Evolutionary conservation across 352 stramenopile species (phyloP).

Genomic region (Phytophthora lateralis): DNA sequence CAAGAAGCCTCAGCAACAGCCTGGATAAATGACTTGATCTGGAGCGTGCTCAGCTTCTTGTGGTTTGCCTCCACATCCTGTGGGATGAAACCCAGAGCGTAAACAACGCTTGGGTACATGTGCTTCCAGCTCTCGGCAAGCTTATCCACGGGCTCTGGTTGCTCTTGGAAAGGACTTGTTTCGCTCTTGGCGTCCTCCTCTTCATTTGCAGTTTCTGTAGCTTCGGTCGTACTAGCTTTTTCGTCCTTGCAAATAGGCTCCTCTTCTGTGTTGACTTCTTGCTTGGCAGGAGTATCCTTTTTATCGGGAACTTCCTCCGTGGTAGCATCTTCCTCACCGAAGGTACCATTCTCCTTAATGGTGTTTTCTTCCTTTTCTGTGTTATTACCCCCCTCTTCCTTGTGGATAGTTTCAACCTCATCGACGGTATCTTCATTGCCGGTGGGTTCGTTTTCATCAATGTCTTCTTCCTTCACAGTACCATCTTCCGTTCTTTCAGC

Average conservation of each 20-base stretch:
- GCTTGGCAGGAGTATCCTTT: neutral
- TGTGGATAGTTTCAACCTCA: conserved; percentile 17
- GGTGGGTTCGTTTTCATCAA: conserved; percentile 8
- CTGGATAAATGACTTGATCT: conserved; percentile 89
- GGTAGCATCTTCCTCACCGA: neutral
- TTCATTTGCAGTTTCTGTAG: conserved; percentile 2
- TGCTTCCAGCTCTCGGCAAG: conserved; percentile 46
- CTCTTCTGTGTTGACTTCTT: conserved; percentile 11
- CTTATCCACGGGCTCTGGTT: conserved; percentile 15
- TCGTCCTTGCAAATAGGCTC: conserved; percentile 4
- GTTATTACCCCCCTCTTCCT: conserved; percentile 13
- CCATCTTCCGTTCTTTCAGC: conserved; percentile 6
- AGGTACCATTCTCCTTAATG: neutral
- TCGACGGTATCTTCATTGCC: conserved; percentile 3
- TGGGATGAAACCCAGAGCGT: conserved; percentile 71
- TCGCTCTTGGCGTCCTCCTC: conserved; percentile 13
- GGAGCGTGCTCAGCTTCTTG: conserved; percentile 79
- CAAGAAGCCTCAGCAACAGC: conserved; percentile 70
- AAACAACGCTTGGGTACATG: conserved; percentile 77
- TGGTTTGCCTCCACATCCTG: conserved; percentile 40
- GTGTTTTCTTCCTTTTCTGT: conserved; percentile 1
- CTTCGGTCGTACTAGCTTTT: conserved; percentile 4
- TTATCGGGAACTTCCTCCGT: neutral
- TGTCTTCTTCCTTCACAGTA: conserved; percentile 6
- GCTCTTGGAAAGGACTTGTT: conserved; percentile 8